Percentiles rank a stretch among this genome's conserved stretches.
These are phyloP conservation scores for Celoporthe dispersa DNA, from an alignment of 2,329 filamentous ascomycete genomes.

Conservation along the genomic window DNA sequence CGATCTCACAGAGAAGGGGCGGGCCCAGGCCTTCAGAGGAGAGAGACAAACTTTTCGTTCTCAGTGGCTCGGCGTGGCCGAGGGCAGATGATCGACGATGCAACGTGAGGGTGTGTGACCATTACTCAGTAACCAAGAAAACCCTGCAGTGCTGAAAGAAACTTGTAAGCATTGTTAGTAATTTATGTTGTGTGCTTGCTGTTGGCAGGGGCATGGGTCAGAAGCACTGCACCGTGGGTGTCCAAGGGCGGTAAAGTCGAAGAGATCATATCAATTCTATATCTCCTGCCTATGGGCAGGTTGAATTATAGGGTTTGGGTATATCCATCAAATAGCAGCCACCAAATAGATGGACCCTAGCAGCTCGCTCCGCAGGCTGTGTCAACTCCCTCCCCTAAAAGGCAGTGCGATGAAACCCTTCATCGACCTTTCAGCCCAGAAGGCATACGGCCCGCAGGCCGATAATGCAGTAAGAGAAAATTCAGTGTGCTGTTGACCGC, in stretches of 20 bases:
- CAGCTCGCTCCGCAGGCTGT: slow-evolving; percentile 8
- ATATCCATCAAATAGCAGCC: slow-evolving; percentile 22
- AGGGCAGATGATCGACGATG: background rate
- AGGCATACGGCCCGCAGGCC: background rate
- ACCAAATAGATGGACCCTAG: slow-evolving; percentile 1
- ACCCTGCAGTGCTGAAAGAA: background rate
- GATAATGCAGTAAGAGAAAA: slow-evolving; percentile 6
- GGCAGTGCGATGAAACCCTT: slow-evolving; percentile 3
- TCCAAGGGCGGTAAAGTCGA: background rate
- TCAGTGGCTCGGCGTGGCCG: background rate
- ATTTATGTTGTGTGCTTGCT: background rate
- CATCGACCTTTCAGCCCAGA: background rate
- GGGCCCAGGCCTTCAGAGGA: background rate
- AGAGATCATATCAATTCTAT: slow-evolving; percentile 4
- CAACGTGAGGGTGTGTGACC: background rate
- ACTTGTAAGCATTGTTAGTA: background rate
- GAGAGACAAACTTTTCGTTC: background rate
- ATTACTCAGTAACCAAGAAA: background rate
- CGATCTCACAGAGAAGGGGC: background rate
- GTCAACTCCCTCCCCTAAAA: slow-evolving; percentile 9
- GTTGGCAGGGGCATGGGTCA: background rate
- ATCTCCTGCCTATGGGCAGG: slow-evolving; percentile 13
- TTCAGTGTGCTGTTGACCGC: slow-evolving; percentile 6
- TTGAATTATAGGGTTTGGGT: slow-evolving; percentile 14
- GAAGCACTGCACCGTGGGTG: background rate